Evolutionary conservation across 345 rosid species (phyloP), one percentile per base, ranked within the genome.

Genomic region (Moricandia arvensis): DNA sequence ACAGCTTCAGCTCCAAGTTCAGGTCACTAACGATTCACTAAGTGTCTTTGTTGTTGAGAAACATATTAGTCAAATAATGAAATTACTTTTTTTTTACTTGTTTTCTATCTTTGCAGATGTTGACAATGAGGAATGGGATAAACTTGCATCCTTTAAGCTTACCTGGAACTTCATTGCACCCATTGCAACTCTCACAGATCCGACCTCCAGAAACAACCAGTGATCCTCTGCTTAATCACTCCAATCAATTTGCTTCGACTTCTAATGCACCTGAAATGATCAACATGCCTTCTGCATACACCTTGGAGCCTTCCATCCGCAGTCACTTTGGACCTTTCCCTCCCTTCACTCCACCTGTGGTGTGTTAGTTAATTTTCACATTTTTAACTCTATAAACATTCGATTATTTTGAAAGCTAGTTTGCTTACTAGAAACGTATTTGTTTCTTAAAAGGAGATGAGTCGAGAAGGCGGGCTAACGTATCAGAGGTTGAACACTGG

Each of bases 1-100:
- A 82, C 93, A 91, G 80, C 98, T 93, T 74, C 98, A 93, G 84
- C 96, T 90, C 59, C 98, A 91, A 88, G 97, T 91, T n/a, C 96
- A 93, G 96, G 98, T 91, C 38, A 54, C 47, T 41, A 41, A 37
- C 8, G 4, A 11, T 41, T 37, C 3, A 41, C 49, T 4, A 41
- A 3, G 31, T 12, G 4, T 4, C 3, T 41, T 12, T 41, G 49
- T 11, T 41, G 4, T 41, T 29, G 3, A 1, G 31, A 12, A 12
- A 0, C 24, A 21, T 21, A 2, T 21, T 21, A 2, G 24, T n/a
- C n/a, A n/a, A n/a, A 21, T 21, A 21, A 53, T 6, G 12, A 18
- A 37, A 5, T n/a, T 45, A n/a, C 0, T 29, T 4, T 4, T 29
- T 5, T n/a, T 33, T 0, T 45, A 2, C 2, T 33, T 7, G 8